Conservation (phyloP, 495 filamentous ascomycete species). For the Tuber melanosporum region DNA sequence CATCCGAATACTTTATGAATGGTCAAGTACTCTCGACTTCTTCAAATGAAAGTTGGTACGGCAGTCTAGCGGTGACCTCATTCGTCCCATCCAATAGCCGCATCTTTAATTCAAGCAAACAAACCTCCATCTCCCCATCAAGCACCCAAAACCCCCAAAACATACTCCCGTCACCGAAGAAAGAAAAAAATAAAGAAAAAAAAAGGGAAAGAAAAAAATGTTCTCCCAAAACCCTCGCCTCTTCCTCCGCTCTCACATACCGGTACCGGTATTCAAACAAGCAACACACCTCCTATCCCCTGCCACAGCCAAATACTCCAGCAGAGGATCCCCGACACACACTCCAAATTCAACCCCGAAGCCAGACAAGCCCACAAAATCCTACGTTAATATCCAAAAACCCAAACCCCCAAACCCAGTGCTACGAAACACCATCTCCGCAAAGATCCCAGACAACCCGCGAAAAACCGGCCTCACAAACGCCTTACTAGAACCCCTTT, state of each 20-base stretch:
- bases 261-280: conserved; percentile 35
- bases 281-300: conserved; percentile 44
- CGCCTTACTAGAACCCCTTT: conserved; percentile 54
- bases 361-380: conserved; percentile 32
- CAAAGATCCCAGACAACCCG: conserved; percentile 52
- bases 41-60: background rate
- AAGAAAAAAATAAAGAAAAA: background rate
- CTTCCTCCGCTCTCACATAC: conserved; percentile 38
- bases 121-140: background rate
- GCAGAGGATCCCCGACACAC: conserved; percentile 24
- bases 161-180: background rate
- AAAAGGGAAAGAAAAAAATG: background rate
- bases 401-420: conserved; percentile 55
- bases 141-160: background rate
- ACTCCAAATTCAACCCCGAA: background rate
- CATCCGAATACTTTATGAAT: no score
- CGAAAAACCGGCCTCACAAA: conserved; percentile 54
- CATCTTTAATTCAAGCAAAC: background rate
- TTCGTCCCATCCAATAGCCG: background rate
- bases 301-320: conserved; percentile 43
- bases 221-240: conserved; percentile 24
- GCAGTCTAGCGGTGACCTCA: background rate
- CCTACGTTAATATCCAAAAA: conserved; percentile 52
- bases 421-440: conserved; percentile 59
- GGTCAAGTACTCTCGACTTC: no score